Base-by-base conservation (phyloP, 1,139 yeast species). In the Blastobotrys proliferans region DNA sequence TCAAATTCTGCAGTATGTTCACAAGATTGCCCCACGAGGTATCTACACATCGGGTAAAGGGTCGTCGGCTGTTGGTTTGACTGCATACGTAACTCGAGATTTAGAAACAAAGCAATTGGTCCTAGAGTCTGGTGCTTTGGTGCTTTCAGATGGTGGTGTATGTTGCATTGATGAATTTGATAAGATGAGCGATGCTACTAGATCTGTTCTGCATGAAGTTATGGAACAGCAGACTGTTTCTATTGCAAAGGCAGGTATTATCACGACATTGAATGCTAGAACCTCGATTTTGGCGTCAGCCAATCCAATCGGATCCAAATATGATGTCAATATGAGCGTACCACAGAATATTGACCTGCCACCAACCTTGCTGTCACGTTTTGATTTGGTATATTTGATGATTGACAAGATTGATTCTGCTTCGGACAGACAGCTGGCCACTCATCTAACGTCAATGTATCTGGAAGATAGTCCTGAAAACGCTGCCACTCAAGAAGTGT, bases 161-260 rank as follows among this genome's bases (percentile, higher is more conserved):
- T 92, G 98, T 70, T 94, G 98, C 68, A 92, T 92, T 62, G 99
- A 92, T 70, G 99, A 92, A 69, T 92, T 92, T 60, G 99, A 92
- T 67, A 92, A 92, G 65, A 92, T 92, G 99, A 77, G 83, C 48
- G 98, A 92, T 56, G 69, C 95, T 1, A 92, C 98, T 0, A 73
- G 98, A 57, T 87, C 97, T 2, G 97, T 92, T 13, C 70, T 92
- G 47, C 99, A 92, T 64, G 98, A 92, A 73, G 98, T 94, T 18
- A 92, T 92, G 98, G 98, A 92, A 70, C 98, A 92, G 64, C 98
- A 92, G 64, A 92, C 98, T 0, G 92, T 92, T 35, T 88, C 97
- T 10, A 87, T 92, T 56, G 98, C 98, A 33, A 92, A 92, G 61
- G 98, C 98, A 0, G 98, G 98, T 46, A 92, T 92, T 58, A 92